Conservation (phyloP, 495 filamentous ascomycete species). For the Elaphomyces granulatus region DNA sequence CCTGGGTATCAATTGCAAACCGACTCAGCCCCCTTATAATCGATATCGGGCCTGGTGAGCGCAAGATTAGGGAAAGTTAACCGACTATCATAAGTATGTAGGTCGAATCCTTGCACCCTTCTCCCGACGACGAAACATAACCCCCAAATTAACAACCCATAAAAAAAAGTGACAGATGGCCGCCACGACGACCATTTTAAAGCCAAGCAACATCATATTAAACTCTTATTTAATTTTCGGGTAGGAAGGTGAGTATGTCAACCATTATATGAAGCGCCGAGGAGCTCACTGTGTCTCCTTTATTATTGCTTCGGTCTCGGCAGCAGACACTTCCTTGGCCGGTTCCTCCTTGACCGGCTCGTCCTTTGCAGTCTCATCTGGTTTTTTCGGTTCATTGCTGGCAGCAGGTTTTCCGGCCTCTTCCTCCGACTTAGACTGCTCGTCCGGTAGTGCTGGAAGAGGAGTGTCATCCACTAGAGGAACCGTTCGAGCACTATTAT, state of each 20-base stretch:
- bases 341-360: conserved; percentile 8
- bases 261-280: background rate
- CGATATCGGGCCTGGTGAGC: background rate
- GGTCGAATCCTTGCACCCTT: background rate
- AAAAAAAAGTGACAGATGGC: background rate
- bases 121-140: background rate
- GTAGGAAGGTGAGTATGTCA: background rate
- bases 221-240: background rate
- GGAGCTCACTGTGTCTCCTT: too few species aligned
- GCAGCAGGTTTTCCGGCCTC: background rate
- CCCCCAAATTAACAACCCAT: background rate
- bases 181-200: background rate
- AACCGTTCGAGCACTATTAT: conserved; percentile 14
- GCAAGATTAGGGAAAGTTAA: background rate
- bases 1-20: background rate
- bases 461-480: conserved; percentile 12
- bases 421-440: conserved; percentile 9
- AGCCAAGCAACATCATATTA: background rate
- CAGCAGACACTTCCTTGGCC: conserved; percentile 8
- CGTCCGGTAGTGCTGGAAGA: background rate
- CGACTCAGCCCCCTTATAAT: too few species aligned
- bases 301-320: background rate
- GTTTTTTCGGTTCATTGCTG: background rate
- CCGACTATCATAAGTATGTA: too few species aligned
- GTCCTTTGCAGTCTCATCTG: background rate